Evolutionary conservation across 129 eudicot species (phyloP).

Genomic region (Tanacetum coccineum): DNA sequence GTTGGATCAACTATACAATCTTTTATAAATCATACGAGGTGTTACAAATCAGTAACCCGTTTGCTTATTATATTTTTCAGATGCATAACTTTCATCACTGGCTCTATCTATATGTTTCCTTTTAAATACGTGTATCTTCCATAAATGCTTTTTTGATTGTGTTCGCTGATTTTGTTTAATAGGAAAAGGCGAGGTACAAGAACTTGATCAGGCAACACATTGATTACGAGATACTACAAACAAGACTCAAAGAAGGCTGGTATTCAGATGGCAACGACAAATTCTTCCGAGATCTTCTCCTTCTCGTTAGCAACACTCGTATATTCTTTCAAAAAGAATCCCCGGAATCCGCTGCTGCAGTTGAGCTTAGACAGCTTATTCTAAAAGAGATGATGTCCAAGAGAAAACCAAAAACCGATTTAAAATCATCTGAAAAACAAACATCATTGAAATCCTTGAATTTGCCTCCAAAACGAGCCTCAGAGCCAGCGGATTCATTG

Average conservation of each 20-base stretch:
- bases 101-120: no score
- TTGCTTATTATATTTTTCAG: no score
- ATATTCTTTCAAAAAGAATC: constrained; percentile 54
- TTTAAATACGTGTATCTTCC: background rate
- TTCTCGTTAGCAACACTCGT: constrained; percentile 59
- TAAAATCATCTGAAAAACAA: constrained; percentile 38
- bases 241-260: constrained; percentile 52
- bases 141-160: background rate
- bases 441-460: constrained; percentile 28
- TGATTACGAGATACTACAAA: constrained; percentile 50
- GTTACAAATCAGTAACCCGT: no score
- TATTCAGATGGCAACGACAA: constrained; percentile 46
- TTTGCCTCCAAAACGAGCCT: constrained; percentile 35
- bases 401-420: constrained; percentile 33
- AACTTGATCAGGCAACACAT: constrained; percentile 60
- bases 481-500: constrained; percentile 38
- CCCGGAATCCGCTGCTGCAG: constrained; percentile 47
- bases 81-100: no score
- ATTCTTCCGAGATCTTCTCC: constrained; percentile 57
- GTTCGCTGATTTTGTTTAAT: background rate
- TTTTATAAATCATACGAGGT: no score
- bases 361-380: constrained; percentile 51
- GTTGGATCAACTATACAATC: no score
- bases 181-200: constrained; percentile 60
- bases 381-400: constrained; percentile 39